These are phyloP conservation scores for Lichtheimia ramosa DNA, from an alignment of 371 early-diverging fungal genomes.

Conservation along the genomic window DNA sequence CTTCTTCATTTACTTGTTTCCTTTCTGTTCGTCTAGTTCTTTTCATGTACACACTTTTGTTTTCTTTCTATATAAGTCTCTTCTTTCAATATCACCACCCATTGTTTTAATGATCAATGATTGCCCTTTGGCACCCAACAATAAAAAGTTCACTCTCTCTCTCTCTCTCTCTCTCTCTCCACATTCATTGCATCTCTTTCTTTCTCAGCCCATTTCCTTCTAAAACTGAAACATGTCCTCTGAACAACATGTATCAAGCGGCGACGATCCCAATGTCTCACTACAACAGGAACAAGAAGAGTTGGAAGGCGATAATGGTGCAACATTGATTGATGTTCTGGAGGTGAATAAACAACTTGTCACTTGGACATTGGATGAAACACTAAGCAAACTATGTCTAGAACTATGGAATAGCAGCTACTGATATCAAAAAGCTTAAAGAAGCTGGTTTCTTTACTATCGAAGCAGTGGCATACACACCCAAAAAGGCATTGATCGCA, in stretches of 20 bases:
- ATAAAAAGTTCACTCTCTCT: too few species aligned
- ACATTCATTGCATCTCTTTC: too few species aligned
- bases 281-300: neutral
- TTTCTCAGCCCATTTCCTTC: too few species aligned
- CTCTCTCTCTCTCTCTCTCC: too few species aligned
- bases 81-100: too few species aligned
- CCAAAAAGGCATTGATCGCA: slow-evolving; percentile 86
- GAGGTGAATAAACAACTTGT: slow-evolving; percentile 8
- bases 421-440: slow-evolving; percentile 85
- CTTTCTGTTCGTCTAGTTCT: neutral
- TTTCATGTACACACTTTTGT: neutral
- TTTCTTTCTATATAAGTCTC: neutral
- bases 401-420: slow-evolving; percentile 79
- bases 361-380: too few species aligned
- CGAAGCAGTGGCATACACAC: slow-evolving; percentile 96
- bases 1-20: neutral
- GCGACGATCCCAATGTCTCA: neutral
- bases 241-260: neutral
- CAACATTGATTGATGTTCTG: slow-evolving; percentile 13
- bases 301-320: slow-evolving; percentile 20
- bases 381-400: slow-evolving; percentile 19
- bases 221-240: too few species aligned
- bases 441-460: slow-evolving; percentile 96
- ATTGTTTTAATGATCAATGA: too few species aligned
- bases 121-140: too few species aligned